Base-by-base conservation (phyloP, 345 rosid genomes). In the Citrus maxima region DNA sequence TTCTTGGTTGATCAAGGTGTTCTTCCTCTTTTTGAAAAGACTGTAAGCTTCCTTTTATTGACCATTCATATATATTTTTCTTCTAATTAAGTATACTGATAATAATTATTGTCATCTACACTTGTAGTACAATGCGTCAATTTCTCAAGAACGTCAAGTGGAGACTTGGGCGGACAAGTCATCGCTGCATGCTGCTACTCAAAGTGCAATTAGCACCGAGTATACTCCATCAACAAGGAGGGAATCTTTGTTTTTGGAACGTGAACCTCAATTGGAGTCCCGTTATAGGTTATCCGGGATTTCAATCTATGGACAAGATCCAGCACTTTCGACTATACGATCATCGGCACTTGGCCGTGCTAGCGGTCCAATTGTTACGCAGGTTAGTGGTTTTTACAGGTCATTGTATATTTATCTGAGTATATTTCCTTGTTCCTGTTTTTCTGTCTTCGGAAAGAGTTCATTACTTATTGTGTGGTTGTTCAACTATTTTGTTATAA, bases 1-100 rank as follows among this genome's bases (percentile, higher is more conserved):
- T 94, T 91, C 82, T 86, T 92, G 83, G 95, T 92, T 12, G 98
- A 94, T 85, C 94, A 85, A 28, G 84, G 89, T 49, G 94, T 94
- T 40, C 87, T 94, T 84, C 95, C 93, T 82, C 85, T 92, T 61
- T 94, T 92, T 72, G 98, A 94, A 79, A 90, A 91, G 80, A 80
- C 82, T 28, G 98, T 94, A 90, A 88, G 93, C 68, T 46, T 62
- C 13, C 40, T 67, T 68, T 32, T 55, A 10, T 10, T 27, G 34
- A 56, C 19, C 25, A 10, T 56, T 37, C 18, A 3, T 77, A 38
- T 35, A 70, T 63, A 25, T 62, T 61, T 59, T 10, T 67, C 22
- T 77, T 67, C 70, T 55, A 70, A 18, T 73, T 22, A 21, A 60
- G 21, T 35, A 19, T 76, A 61, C 68, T 78, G 35, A 72, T 72